phyloP scores from a whole-genome alignment of 2,329 filamentous ascomycete species.

The Fusarium sp. region DNA sequence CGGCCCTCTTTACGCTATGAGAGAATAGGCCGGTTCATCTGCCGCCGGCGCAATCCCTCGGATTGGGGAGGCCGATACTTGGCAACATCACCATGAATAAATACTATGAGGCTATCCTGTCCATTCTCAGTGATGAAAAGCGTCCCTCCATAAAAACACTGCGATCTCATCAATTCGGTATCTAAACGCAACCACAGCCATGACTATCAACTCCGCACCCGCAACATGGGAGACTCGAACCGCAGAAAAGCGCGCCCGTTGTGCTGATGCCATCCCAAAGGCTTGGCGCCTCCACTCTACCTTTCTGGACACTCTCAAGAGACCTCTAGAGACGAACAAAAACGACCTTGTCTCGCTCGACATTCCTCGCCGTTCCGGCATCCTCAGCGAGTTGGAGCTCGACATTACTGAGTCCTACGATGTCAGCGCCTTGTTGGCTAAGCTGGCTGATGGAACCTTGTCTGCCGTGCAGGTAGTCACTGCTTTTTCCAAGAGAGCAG shows the following conservation, averaged over 20 bases:
- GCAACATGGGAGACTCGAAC: not conserved
- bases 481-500: conserved; percentile 46
- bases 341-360: conserved; percentile 28
- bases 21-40: not conserved
- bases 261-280: conserved; percentile 12
- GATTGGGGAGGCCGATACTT: not conserved
- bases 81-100: not conserved
- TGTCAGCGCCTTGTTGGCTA: conserved; percentile 51
- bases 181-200: not conserved
- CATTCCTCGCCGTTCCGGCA: conserved; percentile 44
- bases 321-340: conserved; percentile 12
- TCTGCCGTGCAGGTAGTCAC: conserved; percentile 53
- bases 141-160: not conserved
- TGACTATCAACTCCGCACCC: not conserved
- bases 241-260: conserved; percentile 9
- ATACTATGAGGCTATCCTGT: not conserved
- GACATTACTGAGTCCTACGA: conserved; percentile 58
- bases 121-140: not conserved
- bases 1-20: not conserved
- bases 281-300: conserved; percentile 17
- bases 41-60: not conserved
- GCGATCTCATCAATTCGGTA: not conserved
- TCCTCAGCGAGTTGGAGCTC: conserved; percentile 56
- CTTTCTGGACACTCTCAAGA: conserved; percentile 3
- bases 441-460: conserved; percentile 48